Evolutionary conservation across 495 filamentous ascomycete species (phyloP), one percentile per base, ranked within the genome.

Genomic region (Clohesyomyces aquaticus): DNA sequence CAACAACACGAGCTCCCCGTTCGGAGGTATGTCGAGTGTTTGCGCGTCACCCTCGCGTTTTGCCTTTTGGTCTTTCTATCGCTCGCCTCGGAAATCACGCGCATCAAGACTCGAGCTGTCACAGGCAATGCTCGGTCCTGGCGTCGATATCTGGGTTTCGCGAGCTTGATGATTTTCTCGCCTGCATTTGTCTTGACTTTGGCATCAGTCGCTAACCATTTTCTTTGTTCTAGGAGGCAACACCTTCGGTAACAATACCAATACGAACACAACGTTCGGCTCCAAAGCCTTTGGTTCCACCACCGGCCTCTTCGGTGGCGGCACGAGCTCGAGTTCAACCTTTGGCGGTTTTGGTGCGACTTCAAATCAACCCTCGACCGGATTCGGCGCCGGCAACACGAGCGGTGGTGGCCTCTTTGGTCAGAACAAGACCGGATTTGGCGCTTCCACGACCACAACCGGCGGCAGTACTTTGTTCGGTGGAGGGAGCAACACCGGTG

Each of bases 1-100:
- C 14, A 14, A 14, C 32, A 38, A 6, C 32, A 38, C 32, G 32
- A 38, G 14, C 32, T 38, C 32, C 35, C 68, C 67, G 11, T 77
- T 77, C 47, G 75, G 73, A 72, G 81, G 79, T 75, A 80, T 70
- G 75, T 78, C 71, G 68, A 76, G 28, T 74, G 73, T 55, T 66
- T 62, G 61, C 62, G 65, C 56, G 61, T 59, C 48, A 16, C 38
- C 12, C 38, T 66, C 53, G 51, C 68, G 54, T 62, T 35, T n/a
- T 51, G n/a, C 26, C 49, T 60, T 38, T 32, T 26, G 19, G 28
- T 11, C 29, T 38, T 59, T 45, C 18, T 38, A 6, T 55, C 16
- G 21, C 38, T 49, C 21, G 21, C 55, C 50, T 59, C 51, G 27
- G 47, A 46, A 43, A 43, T 43, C 29, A 22, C 55, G 52, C 57